phyloP scores from a whole-genome alignment of 148 eudicot genomes.

The Fallopia convolvulus region DNA sequence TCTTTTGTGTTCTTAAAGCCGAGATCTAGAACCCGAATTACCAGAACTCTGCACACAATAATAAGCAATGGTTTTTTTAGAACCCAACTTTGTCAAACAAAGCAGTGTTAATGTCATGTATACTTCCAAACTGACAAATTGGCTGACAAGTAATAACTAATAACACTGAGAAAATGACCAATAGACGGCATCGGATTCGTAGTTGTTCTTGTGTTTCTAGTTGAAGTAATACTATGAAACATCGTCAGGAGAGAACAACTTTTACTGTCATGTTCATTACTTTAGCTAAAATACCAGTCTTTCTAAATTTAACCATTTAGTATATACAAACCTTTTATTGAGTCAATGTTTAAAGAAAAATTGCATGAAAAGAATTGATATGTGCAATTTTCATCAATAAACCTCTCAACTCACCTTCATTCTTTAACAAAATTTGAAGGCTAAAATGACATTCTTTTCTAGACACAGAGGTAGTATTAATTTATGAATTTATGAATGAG shows the following conservation, averaged over 20 bases:
- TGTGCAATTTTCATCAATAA: no score
- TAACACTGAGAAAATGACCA: background rate
- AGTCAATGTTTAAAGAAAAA: no score
- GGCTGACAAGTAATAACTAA: background rate
- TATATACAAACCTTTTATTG: no score
- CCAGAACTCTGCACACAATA: slow-evolving; percentile 5
- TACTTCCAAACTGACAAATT: background rate
- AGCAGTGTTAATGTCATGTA: background rate
- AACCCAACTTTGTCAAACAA: background rate
- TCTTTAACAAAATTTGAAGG: no score
- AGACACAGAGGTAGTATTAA: background rate
- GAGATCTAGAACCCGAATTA: slow-evolving; percentile 6
- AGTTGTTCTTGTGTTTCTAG: background rate
- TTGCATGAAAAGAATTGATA: no score
- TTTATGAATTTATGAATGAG: background rate
- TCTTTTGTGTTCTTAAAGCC: background rate
- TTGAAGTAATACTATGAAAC: background rate
- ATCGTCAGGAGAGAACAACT: no score
- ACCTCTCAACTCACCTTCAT: no score
- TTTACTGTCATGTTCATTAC: no score
- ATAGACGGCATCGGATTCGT: background rate
- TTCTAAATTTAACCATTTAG: no score
- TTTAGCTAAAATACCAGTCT: no score
- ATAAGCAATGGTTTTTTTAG: background rate
- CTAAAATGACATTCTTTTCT: background rate